Base-by-base conservation (phyloP, 2,329 filamentous ascomycete genomes). In the Eurotiales sp. region DNA sequence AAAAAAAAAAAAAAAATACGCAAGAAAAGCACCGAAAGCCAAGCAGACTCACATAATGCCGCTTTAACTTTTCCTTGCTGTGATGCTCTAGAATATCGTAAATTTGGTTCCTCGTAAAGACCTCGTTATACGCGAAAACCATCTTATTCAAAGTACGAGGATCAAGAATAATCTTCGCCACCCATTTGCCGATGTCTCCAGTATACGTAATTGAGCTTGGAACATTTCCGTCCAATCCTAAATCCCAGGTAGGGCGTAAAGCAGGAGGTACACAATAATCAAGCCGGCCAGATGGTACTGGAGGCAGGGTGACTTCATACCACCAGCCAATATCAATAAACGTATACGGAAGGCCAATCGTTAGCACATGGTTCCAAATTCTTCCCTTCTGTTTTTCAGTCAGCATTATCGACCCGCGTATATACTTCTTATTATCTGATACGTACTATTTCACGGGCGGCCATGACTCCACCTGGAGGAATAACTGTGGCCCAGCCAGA, bases 251-350 rank as follows among this genome's bases (percentile, higher is more conserved):
- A 0, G 62, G 58, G 3, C 65, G 61, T 53, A 72, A 60, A 19
- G 68, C 69, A n/a, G 17, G 27, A 22, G 14, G 14, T 1, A 46
- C 19, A 12, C 15, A 29, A 54, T 75, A 75, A 57, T 79, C 76
- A n/a, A 70, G 63, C 32, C 64, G 63, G 8, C 77, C 75, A 14
- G 70, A 74, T n/a, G 72, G 69, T 0, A 80, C 60, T n/a, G 59
- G 59, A 11, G 73, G 74, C 50, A 75, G 68, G 4, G 67, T 65
- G 25, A 77, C 56, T 57, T 82, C 77, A 59, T 79, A 77, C 81
- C 80, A 83, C 68, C 70, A 80, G n/a, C 80, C 80, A 11, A 81
- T 72, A 55, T 83, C 80, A 45, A 83, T 74, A 58, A 79, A 67
- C 5, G 80, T 83, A 64, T 77, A 83, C 0, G 77, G 77, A 1